Conservation (phyloP, 2,329 filamentous ascomycete species). For the Epichloe coenophiala region DNA sequence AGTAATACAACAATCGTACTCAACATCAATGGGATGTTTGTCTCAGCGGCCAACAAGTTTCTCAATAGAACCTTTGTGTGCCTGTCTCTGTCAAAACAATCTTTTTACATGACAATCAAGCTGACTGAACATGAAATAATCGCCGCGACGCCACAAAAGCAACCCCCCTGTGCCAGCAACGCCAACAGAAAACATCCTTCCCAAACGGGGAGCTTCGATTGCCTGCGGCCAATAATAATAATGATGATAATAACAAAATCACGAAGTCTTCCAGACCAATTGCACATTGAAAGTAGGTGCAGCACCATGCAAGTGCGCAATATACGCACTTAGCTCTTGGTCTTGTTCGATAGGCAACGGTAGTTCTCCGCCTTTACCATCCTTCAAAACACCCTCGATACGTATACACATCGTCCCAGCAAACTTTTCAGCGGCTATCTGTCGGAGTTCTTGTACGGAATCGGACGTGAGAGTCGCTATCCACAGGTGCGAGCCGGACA, state of each 20-base stretch:
- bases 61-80: no score
- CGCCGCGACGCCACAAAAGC: not conserved
- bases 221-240: not conserved
- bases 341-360: conserved; percentile 54
- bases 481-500: conserved; percentile 43
- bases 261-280: conserved; percentile 19
- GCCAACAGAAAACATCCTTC: not conserved
- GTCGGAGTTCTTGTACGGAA: conserved; percentile 49
- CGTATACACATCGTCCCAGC: conserved; percentile 43
- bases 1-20: no score
- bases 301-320: conserved; percentile 44
- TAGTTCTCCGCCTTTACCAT: conserved; percentile 45
- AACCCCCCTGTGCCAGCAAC: not conserved
- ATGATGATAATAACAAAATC: not conserved
- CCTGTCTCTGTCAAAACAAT: no score
- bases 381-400: conserved; percentile 53
- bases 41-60: no score
- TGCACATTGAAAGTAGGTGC: conserved; percentile 31
- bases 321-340: conserved; percentile 57
- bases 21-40: no score
- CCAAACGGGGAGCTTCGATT: not conserved
- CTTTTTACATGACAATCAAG: no score
- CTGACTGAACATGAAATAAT: no score
- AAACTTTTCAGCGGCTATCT: conserved; percentile 46
- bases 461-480: conserved; percentile 46